Percentiles rank a stretch among this genome's conserved stretches.
phyloP scores from a whole-genome alignment of 768 basidiomycete genomes.

The Fistulinella prunicolor region DNA sequence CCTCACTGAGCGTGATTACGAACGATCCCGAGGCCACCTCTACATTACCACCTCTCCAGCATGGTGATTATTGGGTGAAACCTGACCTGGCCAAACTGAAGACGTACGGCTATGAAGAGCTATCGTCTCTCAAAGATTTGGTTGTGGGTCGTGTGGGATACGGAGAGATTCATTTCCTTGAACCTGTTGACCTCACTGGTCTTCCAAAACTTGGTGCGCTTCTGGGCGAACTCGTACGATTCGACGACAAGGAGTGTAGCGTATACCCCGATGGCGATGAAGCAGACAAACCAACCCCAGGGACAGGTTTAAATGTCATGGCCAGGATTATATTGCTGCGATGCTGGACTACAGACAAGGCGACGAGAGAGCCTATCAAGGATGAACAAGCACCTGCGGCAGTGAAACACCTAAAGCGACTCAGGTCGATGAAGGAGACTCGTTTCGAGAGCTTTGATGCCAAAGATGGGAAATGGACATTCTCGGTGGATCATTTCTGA shows the following conservation, averaged over 20 bases:
- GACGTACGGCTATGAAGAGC: slow-evolving; percentile 65
- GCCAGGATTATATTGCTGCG: slow-evolving; percentile 72
- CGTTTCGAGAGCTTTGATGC: slow-evolving; percentile 79
- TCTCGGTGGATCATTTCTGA: slow-evolving; percentile 92
- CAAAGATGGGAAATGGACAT: slow-evolving; percentile 86
- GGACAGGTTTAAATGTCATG: slow-evolving; percentile 85
- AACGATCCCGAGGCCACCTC: slow-evolving; percentile 21
- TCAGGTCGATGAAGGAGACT: slow-evolving; percentile 84
- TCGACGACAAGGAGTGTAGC: slow-evolving; percentile 88
- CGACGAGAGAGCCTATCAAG: slow-evolving; percentile 85
- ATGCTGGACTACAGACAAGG: slow-evolving; percentile 91
- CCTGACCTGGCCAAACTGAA: slow-evolving; percentile 75
- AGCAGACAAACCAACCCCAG: slow-evolving; percentile 78
- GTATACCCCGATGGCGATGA: slow-evolving; percentile 91
- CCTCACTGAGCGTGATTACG: slow-evolving; percentile 28
- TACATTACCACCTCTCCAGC: slow-evolving; percentile 47
- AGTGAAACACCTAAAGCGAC: slow-evolving; percentile 71
- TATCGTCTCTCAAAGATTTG: slow-evolving; percentile 72
- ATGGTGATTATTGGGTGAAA: slow-evolving; percentile 91
- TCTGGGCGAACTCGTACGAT: slow-evolving; percentile 81
- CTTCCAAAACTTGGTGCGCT: slow-evolving; percentile 76
- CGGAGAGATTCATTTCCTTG: slow-evolving; percentile 79
- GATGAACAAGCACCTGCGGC: slow-evolving; percentile 69
- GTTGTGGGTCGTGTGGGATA: slow-evolving; percentile 89
- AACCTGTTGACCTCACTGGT: slow-evolving; percentile 84